Conservation (phyloP, 73 alveolate genomes). For the Stentor roeselii region DNA sequence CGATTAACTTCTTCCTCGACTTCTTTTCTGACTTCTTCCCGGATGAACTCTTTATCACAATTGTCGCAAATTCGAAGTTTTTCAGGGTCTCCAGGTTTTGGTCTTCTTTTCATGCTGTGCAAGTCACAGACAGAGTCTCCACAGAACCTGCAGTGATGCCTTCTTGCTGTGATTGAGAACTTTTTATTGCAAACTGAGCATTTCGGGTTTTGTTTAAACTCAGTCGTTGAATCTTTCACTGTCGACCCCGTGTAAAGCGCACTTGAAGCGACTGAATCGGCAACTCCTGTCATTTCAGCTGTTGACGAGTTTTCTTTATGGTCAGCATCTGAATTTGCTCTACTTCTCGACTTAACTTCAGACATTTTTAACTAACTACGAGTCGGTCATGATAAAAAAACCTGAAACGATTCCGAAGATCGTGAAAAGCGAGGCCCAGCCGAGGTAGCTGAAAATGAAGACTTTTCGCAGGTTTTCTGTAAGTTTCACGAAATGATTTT, state of each 20-base stretch:
- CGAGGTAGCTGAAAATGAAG: constrained; percentile 4
- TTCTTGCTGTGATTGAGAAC: background rate
- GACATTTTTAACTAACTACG: background rate
- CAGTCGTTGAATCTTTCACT: background rate
- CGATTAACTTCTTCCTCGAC: background rate
- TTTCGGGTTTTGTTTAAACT: background rate
- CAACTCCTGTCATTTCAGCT: background rate
- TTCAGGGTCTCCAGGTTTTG: constrained; percentile 3
- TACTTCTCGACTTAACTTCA: background rate
- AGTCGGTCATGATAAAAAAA: background rate
- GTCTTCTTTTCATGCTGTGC: constrained; percentile 19
- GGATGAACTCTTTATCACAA: background rate
- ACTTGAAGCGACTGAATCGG: background rate
- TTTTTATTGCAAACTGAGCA: constrained; percentile 19
- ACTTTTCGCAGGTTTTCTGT: background rate
- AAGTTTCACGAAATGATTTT: too few relatives aligned
- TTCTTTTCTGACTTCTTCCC: constrained; percentile 21
- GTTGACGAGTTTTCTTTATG: background rate
- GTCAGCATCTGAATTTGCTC: background rate
- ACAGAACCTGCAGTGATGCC: constrained; percentile 29
- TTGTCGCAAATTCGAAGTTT: constrained; percentile 19
- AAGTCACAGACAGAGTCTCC: constrained; percentile 13
- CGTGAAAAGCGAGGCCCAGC: background rate
- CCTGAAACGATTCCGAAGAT: background rate
- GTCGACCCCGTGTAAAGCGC: background rate